phyloP scores from a whole-genome alignment of 768 basidiomycete genomes.

The Kwoniella dendrophila region DNA sequence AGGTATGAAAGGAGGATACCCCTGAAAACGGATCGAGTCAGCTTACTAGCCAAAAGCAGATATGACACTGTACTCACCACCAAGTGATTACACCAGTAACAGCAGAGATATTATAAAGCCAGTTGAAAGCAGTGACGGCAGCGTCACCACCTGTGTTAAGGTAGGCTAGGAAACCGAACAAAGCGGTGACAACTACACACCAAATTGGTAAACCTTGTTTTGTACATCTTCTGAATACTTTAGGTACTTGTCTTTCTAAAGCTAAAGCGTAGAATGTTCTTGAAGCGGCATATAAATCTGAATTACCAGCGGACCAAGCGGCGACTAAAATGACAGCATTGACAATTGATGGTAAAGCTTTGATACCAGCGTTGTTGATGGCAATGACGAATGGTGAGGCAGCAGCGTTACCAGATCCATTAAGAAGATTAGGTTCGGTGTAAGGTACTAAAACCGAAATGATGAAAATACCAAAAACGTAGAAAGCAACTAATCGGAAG shows the following conservation, averaged over 20 bases:
- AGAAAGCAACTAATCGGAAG: slow-evolving; percentile 53
- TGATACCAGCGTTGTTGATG: slow-evolving; percentile 54
- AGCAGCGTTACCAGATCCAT: slow-evolving; percentile 41
- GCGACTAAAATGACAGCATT: slow-evolving; percentile 56
- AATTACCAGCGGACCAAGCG: slow-evolving; percentile 57
- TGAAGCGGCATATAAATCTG: slow-evolving; percentile 58
- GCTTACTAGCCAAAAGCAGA: not conserved
- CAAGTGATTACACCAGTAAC: slow-evolving; percentile 56
- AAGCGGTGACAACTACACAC: slow-evolving; percentile 42
- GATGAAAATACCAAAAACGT: slow-evolving; percentile 47
- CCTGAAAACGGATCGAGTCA: slow-evolving; percentile 17
- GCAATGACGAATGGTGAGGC: slow-evolving; percentile 57
- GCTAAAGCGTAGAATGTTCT: slow-evolving; percentile 61
- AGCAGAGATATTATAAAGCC: slow-evolving; percentile 55
- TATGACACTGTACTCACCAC: slow-evolving; percentile 28
- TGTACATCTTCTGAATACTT: slow-evolving; percentile 48
- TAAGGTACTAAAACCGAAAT: slow-evolving; percentile 54
- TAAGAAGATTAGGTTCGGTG: slow-evolving; percentile 44
- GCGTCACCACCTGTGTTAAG: slow-evolving; percentile 46
- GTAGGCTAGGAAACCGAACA: slow-evolving; percentile 43
- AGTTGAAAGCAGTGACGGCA: slow-evolving; percentile 45
- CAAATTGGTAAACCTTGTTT: slow-evolving; percentile 53
- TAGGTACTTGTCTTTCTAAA: slow-evolving; percentile 61
- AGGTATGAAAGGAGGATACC: slow-evolving; percentile 47
- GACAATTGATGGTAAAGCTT: slow-evolving; percentile 52